Evolutionary conservation across 2,329 filamentous ascomycete species (phyloP).

Genomic region (Anisogramma anomala): DNA sequence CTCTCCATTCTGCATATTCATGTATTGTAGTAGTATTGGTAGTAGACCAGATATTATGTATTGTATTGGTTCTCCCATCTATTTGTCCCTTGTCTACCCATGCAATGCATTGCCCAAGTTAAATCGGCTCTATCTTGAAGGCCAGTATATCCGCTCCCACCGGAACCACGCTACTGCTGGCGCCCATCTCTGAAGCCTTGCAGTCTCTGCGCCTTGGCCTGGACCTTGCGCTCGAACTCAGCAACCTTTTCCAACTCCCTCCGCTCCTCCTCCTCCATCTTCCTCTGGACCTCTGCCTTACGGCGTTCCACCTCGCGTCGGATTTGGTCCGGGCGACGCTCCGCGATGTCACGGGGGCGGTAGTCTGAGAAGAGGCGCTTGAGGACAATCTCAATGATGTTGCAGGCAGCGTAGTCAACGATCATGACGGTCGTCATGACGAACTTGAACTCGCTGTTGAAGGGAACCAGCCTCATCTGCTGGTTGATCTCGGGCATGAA

Average conservation of each 20-base stretch:
- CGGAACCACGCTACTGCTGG: slow-evolving; percentile 10
- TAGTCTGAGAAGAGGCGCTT: slow-evolving; percentile 85
- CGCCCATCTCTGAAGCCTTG: slow-evolving; percentile 33
- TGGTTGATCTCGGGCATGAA: slow-evolving; percentile 92
- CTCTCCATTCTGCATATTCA: too few relatives aligned
- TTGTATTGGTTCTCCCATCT: neutral
- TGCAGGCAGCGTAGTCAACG: slow-evolving; percentile 78
- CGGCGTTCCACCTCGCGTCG: slow-evolving; percentile 62
- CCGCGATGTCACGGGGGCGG: slow-evolving; percentile 84
- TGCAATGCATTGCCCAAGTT: neutral
- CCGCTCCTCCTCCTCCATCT: slow-evolving; percentile 37
- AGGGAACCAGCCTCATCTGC: slow-evolving; percentile 84
- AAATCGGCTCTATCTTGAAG: neutral
- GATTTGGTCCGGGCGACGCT: slow-evolving; percentile 75
- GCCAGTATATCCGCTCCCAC: neutral
- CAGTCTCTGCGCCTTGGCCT: slow-evolving; percentile 37
- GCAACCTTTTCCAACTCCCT: slow-evolving; percentile 43
- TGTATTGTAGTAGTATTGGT: too few relatives aligned
- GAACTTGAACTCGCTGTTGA: slow-evolving; percentile 76
- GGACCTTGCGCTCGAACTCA: slow-evolving; percentile 47
- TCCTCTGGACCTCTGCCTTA: slow-evolving; percentile 39
- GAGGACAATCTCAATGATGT: slow-evolving; percentile 71
- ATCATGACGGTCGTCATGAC: slow-evolving; percentile 79
- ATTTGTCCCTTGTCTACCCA: neutral
- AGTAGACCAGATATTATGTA: too few relatives aligned